Percentiles rank a stretch among this genome's conserved stretches.
phyloP scores from a whole-genome alignment of 208 protist genomes.

The Leishmania tarentolae region DNA sequence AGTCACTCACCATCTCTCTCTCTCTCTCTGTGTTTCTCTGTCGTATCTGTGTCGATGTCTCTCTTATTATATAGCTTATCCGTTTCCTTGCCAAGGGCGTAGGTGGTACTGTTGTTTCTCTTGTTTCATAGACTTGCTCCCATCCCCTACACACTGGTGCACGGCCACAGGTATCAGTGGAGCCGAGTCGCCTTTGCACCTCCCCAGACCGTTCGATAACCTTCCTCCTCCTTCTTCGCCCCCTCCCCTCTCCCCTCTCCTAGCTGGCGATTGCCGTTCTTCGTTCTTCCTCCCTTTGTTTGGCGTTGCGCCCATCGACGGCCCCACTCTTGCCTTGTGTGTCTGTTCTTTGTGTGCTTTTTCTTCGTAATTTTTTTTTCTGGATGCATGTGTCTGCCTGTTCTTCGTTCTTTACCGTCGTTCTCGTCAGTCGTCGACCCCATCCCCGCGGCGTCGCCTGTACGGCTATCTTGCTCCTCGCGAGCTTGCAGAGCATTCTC shows the following conservation, averaged over 20 bases:
- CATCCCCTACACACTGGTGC: too few species aligned
- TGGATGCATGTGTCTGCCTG: neutral
- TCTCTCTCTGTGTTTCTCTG: neutral
- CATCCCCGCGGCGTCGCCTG: neutral
- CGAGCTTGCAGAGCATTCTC: neutral
- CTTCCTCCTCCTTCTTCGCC: too few species aligned
- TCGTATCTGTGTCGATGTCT: neutral
- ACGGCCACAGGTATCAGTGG: too few species aligned
- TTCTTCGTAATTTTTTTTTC: neutral
- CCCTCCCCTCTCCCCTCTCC: too few species aligned
- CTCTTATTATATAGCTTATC: neutral
- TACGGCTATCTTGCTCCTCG: conserved; percentile 1
- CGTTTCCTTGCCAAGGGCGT: neutral
- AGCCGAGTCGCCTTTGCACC: too few species aligned
- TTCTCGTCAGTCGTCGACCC: neutral
- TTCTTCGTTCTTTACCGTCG: neutral
- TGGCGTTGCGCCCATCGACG: neutral
- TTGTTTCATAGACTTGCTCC: neutral
- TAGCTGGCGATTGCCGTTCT: conserved; percentile 1
- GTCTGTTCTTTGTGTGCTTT: neutral
- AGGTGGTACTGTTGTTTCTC: neutral
- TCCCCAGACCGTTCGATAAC: too few species aligned
- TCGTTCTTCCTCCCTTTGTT: neutral
- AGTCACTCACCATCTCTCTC: neutral
- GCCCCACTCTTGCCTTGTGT: neutral